These are phyloP conservation scores for Canariomyces notabilis DNA, from an alignment of 2,329 filamentous ascomycete genomes.

Conservation along the genomic window DNA sequence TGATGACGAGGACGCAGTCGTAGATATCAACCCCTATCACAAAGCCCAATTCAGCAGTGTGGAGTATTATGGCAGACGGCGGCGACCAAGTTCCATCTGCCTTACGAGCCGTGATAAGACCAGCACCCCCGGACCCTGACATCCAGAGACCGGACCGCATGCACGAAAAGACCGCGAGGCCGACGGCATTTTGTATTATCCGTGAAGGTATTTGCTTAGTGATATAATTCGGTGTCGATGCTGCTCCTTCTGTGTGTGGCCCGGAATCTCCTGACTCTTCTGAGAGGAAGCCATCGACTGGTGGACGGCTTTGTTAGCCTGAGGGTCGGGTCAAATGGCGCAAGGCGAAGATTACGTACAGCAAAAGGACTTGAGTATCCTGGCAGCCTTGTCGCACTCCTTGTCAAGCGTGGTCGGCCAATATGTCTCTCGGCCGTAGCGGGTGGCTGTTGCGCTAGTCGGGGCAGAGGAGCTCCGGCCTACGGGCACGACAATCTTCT, in stretches of 20 bases:
- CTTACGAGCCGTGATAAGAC: slow-evolving; percentile 76
- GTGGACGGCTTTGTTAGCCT: slow-evolving; percentile 1
- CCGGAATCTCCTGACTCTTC: slow-evolving; percentile 33
- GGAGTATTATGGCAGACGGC: slow-evolving; percentile 83
- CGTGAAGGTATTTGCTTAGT: slow-evolving; percentile 78
- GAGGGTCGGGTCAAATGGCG: slow-evolving; percentile 3
- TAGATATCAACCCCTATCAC: slow-evolving; percentile 91
- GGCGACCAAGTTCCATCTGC: slow-evolving; percentile 87
- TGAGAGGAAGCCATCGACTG: slow-evolving; percentile 54
- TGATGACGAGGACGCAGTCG: slow-evolving; percentile 91
- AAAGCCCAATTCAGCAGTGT: slow-evolving; percentile 85
- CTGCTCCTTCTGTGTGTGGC: slow-evolving; percentile 30
- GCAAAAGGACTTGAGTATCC: slow-evolving; percentile 87
- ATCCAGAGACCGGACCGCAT: slow-evolving; percentile 93
- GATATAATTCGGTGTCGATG: slow-evolving; percentile 50
- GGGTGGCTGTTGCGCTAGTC: slow-evolving; percentile 16
- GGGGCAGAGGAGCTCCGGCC: slow-evolving; percentile 21
- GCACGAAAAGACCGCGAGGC: slow-evolving; percentile 88
- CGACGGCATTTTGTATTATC: slow-evolving; percentile 84
- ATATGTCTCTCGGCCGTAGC: slow-evolving; percentile 30
- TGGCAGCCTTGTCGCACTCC: slow-evolving; percentile 86
- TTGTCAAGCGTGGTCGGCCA: slow-evolving; percentile 67
- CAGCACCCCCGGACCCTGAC: slow-evolving; percentile 84
- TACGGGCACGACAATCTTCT: slow-evolving; percentile 22
- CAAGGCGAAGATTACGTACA: slow-evolving; percentile 59